Base-by-base conservation (phyloP, 2,329 filamentous ascomycete genomes). In the Thielaviopsis populi region DNA sequence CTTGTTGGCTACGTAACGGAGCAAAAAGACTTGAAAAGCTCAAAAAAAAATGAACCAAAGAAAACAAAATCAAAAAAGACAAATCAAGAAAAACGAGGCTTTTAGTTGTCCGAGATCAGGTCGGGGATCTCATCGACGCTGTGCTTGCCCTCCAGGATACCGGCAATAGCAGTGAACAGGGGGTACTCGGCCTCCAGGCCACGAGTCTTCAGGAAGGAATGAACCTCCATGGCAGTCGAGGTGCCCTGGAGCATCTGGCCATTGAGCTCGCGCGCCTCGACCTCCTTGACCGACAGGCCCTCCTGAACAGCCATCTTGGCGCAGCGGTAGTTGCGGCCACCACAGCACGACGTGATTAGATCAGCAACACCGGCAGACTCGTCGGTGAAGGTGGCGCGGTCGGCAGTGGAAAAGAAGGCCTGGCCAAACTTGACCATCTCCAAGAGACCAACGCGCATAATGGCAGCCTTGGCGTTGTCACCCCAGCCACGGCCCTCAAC, bases 401-500 rank as follows among this genome's bases (percentile, higher is more conserved):
- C 82, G 30, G 94, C 86, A 0, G 88, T 89, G 70, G 91, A 82
- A 73, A 97, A 99, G 79, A 97, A 99, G 70, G 87, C 84, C 74
- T 91, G 90, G 68, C 92, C 92, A 69, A 99, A 99, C 72, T 88
- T 87, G 71, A 97, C 90, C 87, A 96, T 96, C 76, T 99, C 94
- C 69, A 96, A 81, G 56, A 99, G 83, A 7, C 94, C 94, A 22
- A 97, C 87, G 50, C 94, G 88, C 90, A 99, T 97, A 66, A 99
- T 86, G 56, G 94, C 94, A n/a, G 94, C 91, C 78, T 99, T 97
- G 68, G 92, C 92, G 70, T 97, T 99, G 78, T 97, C 91, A 71
- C 94, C 94, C 92, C 94, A 99, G 68, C 92, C 92, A 67, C 92
- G 83, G 42, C 94, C 94, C 68, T 96, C 90, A 54, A 97, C 91